Base-by-base conservation (phyloP, 2,329 filamentous ascomycete species). In the Coniella vitis region DNA sequence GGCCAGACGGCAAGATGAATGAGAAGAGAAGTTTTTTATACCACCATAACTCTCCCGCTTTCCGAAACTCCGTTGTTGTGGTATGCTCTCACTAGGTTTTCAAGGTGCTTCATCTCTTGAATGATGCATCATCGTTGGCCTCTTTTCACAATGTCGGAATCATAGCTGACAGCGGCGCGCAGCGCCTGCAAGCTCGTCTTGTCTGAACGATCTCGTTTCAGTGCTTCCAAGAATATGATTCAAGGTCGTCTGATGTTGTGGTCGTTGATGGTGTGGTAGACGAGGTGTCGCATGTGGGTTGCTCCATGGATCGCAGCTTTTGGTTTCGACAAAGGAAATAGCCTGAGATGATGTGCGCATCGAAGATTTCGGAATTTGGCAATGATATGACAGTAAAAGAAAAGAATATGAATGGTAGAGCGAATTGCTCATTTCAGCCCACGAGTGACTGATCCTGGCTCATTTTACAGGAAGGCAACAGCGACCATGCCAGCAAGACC, bases 401-500 rank as follows among this genome's bases (percentile, higher is more conserved):
- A 20, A 2, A n/a, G 4, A n/a, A n/a, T 5, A 22, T 4, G n/a
- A 14, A 37, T 37, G 16, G 17, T 37, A 29, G 25, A 5, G 25
- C 10, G 25, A 29, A 4, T n/a, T 16, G 8, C 35, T 16, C 35
- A 8, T n/a, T 17, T 16, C n/a, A 17, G n/a, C n/a, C 8, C 17
- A 14, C 19, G 20, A 7, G 20, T 14, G 20, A 21, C 38, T 10
- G 25, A 29, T 5, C 22, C 39, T 14, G 10, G 41, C 36, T 21
- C 43, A 39, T 49, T n/a, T 69, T 76, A 81, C 60, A 81, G 63
- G 49, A 81, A 54, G n/a, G 69, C 73, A 14, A 70, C 70, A 40
- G 68, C 68, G n/a, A 74, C 59, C 56, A 77, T 69, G 46, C 74
- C 76, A 38, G 70, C 70, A 39, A 76, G 58, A 45, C 72, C 75